phyloP scores from a whole-genome alignment of 164 flowering plant genomes.

The Vitis riparia region DNA sequence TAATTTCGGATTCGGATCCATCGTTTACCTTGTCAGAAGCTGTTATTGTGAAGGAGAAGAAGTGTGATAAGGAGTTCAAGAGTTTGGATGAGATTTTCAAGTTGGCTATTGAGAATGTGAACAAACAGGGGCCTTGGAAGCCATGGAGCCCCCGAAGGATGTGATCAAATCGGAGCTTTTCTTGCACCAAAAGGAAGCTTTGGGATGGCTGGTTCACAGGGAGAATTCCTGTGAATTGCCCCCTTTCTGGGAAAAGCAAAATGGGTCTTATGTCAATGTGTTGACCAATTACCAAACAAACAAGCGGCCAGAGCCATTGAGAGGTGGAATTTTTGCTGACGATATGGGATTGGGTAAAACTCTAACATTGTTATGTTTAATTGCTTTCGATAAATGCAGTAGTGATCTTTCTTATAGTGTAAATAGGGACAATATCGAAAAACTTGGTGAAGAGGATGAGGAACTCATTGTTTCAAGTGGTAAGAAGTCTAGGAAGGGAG shows the following conservation, averaged over 20 bases:
- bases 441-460: constrained; percentile 18
- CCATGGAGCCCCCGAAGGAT: constrained; percentile 60
- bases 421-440: constrained; percentile 15
- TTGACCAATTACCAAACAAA: constrained; percentile 59
- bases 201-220: constrained; percentile 78
- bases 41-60: constrained; percentile 49
- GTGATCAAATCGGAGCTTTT: constrained; percentile 62
- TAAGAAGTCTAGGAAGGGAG: constrained; percentile 40
- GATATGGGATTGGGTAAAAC: constrained; percentile 99
- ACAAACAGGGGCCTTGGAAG: constrained; percentile 25
- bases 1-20: constrained; percentile 36
- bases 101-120: constrained; percentile 47
- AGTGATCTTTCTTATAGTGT: constrained; percentile 5
- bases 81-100: constrained; percentile 72
- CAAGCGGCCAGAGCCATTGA: constrained; percentile 65
- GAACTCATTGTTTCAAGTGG: constrained; percentile 13
- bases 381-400: constrained; percentile 60
- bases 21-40: constrained; percentile 64
- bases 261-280: constrained; percentile 61
- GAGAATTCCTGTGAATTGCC: constrained; percentile 78
- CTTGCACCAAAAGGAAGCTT: constrained; percentile 78
- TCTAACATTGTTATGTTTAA: constrained; percentile 77
- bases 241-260: constrained; percentile 86
- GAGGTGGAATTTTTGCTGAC: constrained; percentile 92
- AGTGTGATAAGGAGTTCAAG: constrained; percentile 17